Conservation (phyloP, 306 rosid genomes). For the Dryas drummondii region DNA sequence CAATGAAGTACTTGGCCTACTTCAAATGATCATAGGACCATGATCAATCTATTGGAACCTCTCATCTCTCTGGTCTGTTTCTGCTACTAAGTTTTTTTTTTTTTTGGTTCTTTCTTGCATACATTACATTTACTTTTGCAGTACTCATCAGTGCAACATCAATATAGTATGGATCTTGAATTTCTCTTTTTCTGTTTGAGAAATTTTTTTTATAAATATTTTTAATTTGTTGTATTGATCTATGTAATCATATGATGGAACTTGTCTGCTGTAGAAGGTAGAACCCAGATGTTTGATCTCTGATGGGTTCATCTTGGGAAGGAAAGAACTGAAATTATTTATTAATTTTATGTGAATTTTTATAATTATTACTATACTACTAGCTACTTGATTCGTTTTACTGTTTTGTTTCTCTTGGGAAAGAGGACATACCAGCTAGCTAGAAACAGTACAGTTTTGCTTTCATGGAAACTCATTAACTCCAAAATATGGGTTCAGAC, state of each 20-base stretch:
- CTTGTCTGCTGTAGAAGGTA: slow-evolving; percentile 19
- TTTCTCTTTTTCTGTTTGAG: background rate
- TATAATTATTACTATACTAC: background rate
- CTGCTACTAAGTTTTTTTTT: no score
- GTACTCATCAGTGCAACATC: slow-evolving; percentile 19
- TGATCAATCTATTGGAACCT: slow-evolving; percentile 4
- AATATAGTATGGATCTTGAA: slow-evolving; percentile 5
- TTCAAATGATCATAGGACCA: slow-evolving; percentile 16
- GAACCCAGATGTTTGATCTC: slow-evolving; percentile 30
- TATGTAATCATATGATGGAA: slow-evolving; percentile 17
- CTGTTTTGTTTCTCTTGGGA: slow-evolving; percentile 19
- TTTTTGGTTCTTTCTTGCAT: slow-evolving; percentile 18
- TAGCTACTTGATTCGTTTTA: background rate
- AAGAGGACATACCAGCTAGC: slow-evolving; percentile 4
- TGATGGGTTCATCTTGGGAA: slow-evolving; percentile 36
- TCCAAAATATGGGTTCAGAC: slow-evolving; percentile 21
- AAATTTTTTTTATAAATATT: background rate
- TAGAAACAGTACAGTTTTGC: slow-evolving; percentile 9
- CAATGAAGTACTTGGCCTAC: slow-evolving; percentile 7
- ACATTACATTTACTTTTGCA: slow-evolving; percentile 35
- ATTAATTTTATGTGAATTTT: background rate
- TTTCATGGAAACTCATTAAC: slow-evolving; percentile 23
- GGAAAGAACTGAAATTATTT: slow-evolving; percentile 21
- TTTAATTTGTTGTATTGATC: background rate
- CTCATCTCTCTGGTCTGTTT: no score